Base-by-base conservation (phyloP, 1,284 basidiomycete genomes). In the Meripilus lineatus region DNA sequence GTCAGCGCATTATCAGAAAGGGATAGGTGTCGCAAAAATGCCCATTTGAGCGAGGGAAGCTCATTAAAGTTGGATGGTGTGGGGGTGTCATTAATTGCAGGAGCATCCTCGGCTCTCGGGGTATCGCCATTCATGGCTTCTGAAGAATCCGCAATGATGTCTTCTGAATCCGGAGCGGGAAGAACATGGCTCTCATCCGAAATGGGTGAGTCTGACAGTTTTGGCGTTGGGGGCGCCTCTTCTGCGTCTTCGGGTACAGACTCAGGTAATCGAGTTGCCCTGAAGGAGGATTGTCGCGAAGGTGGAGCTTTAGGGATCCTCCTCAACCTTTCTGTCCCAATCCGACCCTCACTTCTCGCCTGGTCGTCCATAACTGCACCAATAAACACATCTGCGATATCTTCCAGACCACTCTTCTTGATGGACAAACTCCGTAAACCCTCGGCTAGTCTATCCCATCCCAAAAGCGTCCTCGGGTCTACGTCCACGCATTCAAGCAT, bases 1-100 rank as follows among this genome's bases (percentile, higher is more conserved):
- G 92, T 92, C 47, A 95, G 72, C 11, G 79, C 74, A 58, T 93
- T 94, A 62, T 89, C 83, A 20, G 87, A 69, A 3, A 95, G 73
- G n/a, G 77, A 87, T 8, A 94, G 73, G 56, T 87, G 76, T 54
- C 81, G 82, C 15, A 95, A 71, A 49, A 79, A 81, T 14, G 81
- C 75, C 93, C 91, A 94, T 53, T 86, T 85, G 25, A 76, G 67
- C 1, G 77, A 64, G 1, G 88, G 77, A 2, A 92, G 69, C 14
- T 64, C 56, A 2, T 67, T 35, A 30, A 30, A 30, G 4, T 49
- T 38, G 0, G 49, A 33, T 13, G 47, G 63, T 46, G 25, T 65
- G 50, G 32, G 68, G 57, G 32, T 55, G 21, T 38, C 46, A 6
- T 47, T 32, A 7, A 25, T 5, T 10, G 5, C 22, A 26, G 38